Evolutionary conservation across 1,284 basidiomycete species (phyloP).

Genomic region (Mycena citricolor): DNA sequence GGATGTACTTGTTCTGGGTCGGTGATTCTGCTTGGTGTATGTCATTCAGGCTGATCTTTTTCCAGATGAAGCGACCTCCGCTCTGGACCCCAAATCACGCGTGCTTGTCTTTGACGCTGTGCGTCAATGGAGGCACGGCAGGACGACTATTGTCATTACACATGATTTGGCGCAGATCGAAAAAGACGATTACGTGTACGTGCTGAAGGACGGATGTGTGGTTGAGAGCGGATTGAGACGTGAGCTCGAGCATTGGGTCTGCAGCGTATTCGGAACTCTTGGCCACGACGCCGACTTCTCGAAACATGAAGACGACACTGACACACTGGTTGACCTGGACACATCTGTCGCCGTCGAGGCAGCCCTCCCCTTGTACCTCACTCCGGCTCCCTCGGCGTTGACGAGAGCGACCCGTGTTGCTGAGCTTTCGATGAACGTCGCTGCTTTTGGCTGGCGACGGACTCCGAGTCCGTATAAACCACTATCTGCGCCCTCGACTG

Average conservation of each 20-base stretch:
- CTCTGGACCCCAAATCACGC: conserved; percentile 89
- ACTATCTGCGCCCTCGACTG: conserved; percentile 13
- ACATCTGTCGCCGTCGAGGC: neutral
- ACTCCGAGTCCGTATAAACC: conserved; percentile 22
- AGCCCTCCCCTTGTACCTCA: too few relatives aligned
- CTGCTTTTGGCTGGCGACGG: conserved; percentile 8
- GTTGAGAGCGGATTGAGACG: conserved; percentile 84
- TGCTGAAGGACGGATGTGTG: conserved; percentile 82
- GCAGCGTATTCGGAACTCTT: conserved; percentile 15
- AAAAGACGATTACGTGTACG: conserved; percentile 84
- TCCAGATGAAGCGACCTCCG: conserved; percentile 94
- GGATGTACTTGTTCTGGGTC: conserved; percentile 87
- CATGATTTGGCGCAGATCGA: conserved; percentile 90
- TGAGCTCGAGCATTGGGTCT: conserved; percentile 53
- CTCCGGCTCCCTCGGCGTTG: too few relatives aligned
- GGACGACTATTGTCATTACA: conserved; percentile 94
- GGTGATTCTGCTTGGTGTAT: conserved; percentile 29
- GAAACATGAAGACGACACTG: neutral
- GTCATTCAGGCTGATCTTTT: conserved; percentile 6
- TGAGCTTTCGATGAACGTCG: conserved; percentile 13
- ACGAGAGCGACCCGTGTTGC: conserved; percentile 17
- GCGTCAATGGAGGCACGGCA: conserved; percentile 76
- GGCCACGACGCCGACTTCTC: neutral
- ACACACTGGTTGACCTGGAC: neutral
- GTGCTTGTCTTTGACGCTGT: conserved; percentile 88